Evolutionary conservation across 2,329 filamentous ascomycete genomes (phyloP), one percentile per base, ranked within the genome.

Genomic region (Nothophoma quercina): DNA sequence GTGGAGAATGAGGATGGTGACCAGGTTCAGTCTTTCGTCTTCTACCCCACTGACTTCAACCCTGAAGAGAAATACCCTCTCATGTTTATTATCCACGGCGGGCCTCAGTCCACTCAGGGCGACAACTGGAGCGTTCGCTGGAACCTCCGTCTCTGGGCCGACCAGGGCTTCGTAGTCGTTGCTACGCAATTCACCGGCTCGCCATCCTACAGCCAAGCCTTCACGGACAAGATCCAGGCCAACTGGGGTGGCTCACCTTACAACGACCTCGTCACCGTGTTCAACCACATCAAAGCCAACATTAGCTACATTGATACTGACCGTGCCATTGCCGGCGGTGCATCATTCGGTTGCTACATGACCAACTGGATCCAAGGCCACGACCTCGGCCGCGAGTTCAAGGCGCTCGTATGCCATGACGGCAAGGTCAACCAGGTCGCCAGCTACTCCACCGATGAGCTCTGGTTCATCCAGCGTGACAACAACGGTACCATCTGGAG

Each of bases 191-290:
- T 90, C 25, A 95, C 90, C 0, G 91, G 91, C 13, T 89, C 87
- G 58, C 90, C 89, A 3, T 89, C 90, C 2, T 96, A 91, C 64
- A 90, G 91, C 19, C 88, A 93, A 75, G 81, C 83, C 16, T 84
- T 93, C 49, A 86, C 87, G 19, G 86, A 96, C 68, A 88, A 85
- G 55, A 96, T 96, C 67, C 80, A 84, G 44, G 81, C 85, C 52
- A 83, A 95, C 60, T 96, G 93, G 93, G 93, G 91, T 58, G 90
- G 90, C 7, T 82, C 84, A 30, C 93, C 93, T 0, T 96, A 96
- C 72, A 76, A 88, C 5, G 93, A 97, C 67, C 80, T 97, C 9
- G 89, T 89, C 29, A 87, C 88, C 57, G 87, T 87, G 54, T 91
- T 91, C 68, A 88, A 93, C 63, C 85, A 92, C 71, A 81, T 96